Percentiles rank a stretch among this genome's conserved stretches.
These are phyloP conservation scores for Gigaspora rosea DNA, from an alignment of 192 early-diverging fungal species.

Conservation along the genomic window DNA sequence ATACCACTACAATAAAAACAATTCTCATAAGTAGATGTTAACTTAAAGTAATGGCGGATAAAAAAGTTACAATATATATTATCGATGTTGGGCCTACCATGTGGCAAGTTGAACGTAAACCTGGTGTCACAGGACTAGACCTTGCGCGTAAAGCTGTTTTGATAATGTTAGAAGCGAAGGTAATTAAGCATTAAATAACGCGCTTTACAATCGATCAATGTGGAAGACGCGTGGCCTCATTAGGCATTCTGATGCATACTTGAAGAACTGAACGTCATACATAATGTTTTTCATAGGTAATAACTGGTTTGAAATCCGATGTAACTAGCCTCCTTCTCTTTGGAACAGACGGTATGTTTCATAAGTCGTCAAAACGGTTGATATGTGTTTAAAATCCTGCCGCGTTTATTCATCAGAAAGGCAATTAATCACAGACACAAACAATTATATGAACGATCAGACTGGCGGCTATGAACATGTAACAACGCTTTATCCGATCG, in stretches of 20 bases:
- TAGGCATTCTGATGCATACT: background rate
- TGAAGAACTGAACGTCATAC: background rate
- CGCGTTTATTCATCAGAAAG: background rate
- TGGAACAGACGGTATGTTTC: conserved; percentile 56
- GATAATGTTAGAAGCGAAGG: conserved; percentile 45
- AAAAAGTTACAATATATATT: conserved; percentile 46
- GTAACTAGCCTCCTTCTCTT: conserved; percentile 57
- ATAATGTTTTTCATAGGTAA: conserved; percentile 48
- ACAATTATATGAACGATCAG: conserved; percentile 52
- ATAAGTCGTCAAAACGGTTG: background rate
- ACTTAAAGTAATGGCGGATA: conserved; percentile 6
- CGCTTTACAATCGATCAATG: background rate
- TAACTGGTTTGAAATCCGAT: conserved; percentile 67
- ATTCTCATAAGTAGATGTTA: too few species aligned
- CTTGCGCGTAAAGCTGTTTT: conserved; percentile 38
- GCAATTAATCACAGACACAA: conserved; percentile 43
- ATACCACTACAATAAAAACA: too few species aligned
- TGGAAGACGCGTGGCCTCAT: background rate
- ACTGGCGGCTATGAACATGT: conserved; percentile 47
- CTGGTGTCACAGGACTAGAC: conserved; percentile 31
- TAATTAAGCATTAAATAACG: conserved; percentile 4
- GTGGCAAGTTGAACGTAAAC: conserved; percentile 24
- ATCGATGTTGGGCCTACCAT: conserved; percentile 41
- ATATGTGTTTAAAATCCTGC: background rate
- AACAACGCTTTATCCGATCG: conserved; percentile 34